Evolutionary conservation across 2,329 filamentous ascomycete species (phyloP), one percentile per base, ranked within the genome.

Genomic region (Aspergillus texensis): DNA sequence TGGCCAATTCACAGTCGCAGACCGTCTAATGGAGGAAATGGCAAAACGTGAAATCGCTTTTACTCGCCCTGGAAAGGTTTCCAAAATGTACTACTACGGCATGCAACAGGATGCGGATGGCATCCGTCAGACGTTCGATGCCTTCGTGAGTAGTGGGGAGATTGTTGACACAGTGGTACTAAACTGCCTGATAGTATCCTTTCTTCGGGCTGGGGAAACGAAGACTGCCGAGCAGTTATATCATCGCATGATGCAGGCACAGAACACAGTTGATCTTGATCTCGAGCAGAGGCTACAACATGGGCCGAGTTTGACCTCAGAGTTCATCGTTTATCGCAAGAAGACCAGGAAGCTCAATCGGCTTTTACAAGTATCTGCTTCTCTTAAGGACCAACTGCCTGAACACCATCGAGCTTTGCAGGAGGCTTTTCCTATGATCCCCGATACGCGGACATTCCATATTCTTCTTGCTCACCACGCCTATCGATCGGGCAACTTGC

Each of bases 21-120:
- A 97, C 70, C 91, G 92, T 80, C 86, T 98, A 12, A 88, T 94
- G 70, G 84, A 87, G 62, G 94, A 98, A 79, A 94, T 98, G 89
- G 82, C 85, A 57, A 80, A 76, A 16, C 89, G 95, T 34, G 85
- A 86, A 0, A 80, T 94, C 58, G 76, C 81, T 14, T 89, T 90
- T 70, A 91, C 92, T 71, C 90, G 94, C 19, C 93, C 90, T 74
- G 93, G 95, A 68, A 88, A 93, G 66, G 89, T 94, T 64, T 91
- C 89, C 63, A 79, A 94, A 63, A 94, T 99, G 43, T 91, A 93
- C 77, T 96, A 91, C 75, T 89, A 92, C 70, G 95, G 94, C 1
- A 83, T 95, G 62, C 85, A 87, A 69, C 81, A 86, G 65, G 90
- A 97, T 74, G 88, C 90, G 3, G 85, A 89, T 64, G 91, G 87